phyloP scores from a whole-genome alignment of 805 yeast genomes.

The Danielia reshetovae region DNA sequence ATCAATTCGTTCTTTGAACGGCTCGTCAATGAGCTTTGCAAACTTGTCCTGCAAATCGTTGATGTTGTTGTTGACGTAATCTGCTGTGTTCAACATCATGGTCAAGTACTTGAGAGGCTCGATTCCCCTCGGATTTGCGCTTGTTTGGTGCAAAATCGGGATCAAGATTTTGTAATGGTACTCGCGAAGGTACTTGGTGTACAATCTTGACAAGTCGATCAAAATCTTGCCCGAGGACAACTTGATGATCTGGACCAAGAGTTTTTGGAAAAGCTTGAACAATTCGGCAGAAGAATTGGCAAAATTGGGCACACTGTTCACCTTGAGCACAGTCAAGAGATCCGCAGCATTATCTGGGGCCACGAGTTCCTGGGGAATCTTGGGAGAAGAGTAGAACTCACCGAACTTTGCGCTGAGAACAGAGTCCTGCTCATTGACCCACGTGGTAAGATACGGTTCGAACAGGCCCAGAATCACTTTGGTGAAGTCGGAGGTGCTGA shows the following conservation, averaged over 20 bases:
- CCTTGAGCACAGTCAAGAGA: constrained; percentile 36
- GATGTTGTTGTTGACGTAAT: constrained; percentile 77
- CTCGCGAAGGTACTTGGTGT: constrained; percentile 60
- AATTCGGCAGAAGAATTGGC: constrained; percentile 85
- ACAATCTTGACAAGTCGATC: constrained; percentile 46
- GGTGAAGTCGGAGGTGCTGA: constrained; percentile 44
- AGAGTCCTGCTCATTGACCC: constrained; percentile 84
- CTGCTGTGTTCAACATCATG: constrained; percentile 80
- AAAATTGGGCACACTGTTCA: constrained; percentile 57
- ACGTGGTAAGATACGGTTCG: constrained; percentile 78
- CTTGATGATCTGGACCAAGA: constrained; percentile 40
- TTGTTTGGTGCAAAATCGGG: constrained; percentile 29
- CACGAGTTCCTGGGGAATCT: constrained; percentile 42
- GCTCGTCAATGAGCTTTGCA: constrained; percentile 36
- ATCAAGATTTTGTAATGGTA: constrained; percentile 28
- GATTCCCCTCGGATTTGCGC: constrained; percentile 27
- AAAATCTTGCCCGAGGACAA: constrained; percentile 14
- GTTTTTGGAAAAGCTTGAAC: constrained; percentile 70
- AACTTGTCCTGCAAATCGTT: constrained; percentile 68
- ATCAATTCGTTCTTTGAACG: constrained; percentile 36
- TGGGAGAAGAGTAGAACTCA: constrained; percentile 58
- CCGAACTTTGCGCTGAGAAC: constrained; percentile 56
- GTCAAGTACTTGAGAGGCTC: constrained; percentile 68
- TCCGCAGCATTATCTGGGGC: constrained; percentile 16
- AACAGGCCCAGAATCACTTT: constrained; percentile 59